These are phyloP conservation scores for Blastobotrys peoriensis DNA, from an alignment of 805 yeast species.

Conservation along the genomic window DNA sequence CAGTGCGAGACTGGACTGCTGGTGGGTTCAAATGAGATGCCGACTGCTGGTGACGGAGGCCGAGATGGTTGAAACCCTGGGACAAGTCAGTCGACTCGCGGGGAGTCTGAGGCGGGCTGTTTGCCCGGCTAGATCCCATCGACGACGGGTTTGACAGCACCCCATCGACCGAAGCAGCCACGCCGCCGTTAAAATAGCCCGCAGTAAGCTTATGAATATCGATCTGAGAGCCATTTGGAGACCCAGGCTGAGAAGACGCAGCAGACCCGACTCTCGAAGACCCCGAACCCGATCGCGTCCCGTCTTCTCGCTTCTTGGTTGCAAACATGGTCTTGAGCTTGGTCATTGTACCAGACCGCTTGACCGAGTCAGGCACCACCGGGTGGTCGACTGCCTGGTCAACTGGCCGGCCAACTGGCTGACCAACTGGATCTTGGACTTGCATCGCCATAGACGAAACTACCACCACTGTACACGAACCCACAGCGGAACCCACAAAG, in stretches of 20 bases:
- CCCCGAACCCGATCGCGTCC: not conserved
- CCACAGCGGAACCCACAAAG: no score
- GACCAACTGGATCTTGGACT: not conserved
- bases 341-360: slow-evolving; percentile 5
- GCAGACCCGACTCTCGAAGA: not conserved
- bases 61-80: not conserved
- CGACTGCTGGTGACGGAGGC: not conserved
- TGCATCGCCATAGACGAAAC: not conserved
- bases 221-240: not conserved
- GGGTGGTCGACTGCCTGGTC: not conserved
- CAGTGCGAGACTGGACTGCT: not conserved
- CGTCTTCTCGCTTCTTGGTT: slow-evolving; percentile 2
- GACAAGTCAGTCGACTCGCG: not conserved
- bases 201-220: not conserved
- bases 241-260: not conserved
- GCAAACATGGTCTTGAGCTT: slow-evolving; percentile 16
- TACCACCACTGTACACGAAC: no score
- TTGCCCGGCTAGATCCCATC: slow-evolving; percentile 1
- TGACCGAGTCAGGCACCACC: not conserved
- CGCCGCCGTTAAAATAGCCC: not conserved
- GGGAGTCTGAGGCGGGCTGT: slow-evolving; percentile 4
- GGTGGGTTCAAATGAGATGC: not conserved
- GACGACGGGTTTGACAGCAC: not conserved
- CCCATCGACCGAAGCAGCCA: not conserved
- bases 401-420: no score